Evolutionary conservation across 257 asterid species (phyloP), one percentile per base, ranked within the genome.

Genomic region (Gentiana macrophylla): DNA sequence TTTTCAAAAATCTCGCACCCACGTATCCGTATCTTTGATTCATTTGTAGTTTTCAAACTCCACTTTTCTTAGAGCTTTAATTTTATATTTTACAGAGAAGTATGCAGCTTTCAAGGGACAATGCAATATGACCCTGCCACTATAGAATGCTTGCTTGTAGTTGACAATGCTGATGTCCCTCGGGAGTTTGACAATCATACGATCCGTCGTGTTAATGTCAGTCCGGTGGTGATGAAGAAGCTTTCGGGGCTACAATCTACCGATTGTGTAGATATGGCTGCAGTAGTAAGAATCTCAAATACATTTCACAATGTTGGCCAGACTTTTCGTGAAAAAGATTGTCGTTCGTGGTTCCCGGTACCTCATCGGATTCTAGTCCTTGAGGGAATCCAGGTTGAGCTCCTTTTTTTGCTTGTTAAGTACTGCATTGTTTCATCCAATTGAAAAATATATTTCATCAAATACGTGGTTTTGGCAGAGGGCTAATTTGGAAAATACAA

Each of bases 341-440:
- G 65, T 38, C 59, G 10, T 35, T 44, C 67, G 49, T 75, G 79
- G 82, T 81, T 85, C 66, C 44, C 92, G 45, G 61, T 34, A 60
- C 79, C 87, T 15, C 80, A 68, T 64, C 84, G 97, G 34, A 69
- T 92, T 72, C 90, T 92, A 35, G 94, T 88, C 73, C 98, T 92
- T 65, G 97, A 88, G 49, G 89, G 95, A 15, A 81, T 92, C 64
- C 98, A 88, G 97, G 97, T 87, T 56, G 43, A 44, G 55, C 49
- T 35, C 60, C 55, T 49, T 24, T 59, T 52, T 35, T n/a, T 41
- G 49, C 54, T 43, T 2, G 46, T 41, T 41, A 4, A 41, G 6
- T 5, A 41, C 9, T 41, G 46, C 46, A 3, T 5, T 3, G 9
- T 4, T 41, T 7, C 46, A 3, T 41, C 24, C 24, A 5, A 41